Evolutionary conservation across 2,329 filamentous ascomycete genomes (phyloP).

Genomic region (Botrytis cinerea): DNA sequence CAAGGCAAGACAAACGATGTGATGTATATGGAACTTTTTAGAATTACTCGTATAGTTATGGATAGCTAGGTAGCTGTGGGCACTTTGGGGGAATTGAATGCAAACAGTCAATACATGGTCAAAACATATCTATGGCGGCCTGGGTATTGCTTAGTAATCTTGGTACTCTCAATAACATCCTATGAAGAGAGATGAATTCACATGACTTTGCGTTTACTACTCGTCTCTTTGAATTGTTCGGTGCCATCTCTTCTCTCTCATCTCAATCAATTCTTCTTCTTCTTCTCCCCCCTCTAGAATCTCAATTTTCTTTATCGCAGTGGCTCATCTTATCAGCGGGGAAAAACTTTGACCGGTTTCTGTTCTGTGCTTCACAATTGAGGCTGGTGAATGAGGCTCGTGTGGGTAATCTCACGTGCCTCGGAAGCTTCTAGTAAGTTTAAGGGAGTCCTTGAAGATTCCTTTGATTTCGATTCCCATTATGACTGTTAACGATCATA

Average conservation of each 20-base stretch:
- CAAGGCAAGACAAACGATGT: conserved; percentile 8
- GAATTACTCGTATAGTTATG: not conserved
- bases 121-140: not conserved
- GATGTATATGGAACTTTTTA: conserved; percentile 12
- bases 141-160: not conserved
- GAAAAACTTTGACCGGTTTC: not conserved
- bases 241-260: too few relatives aligned
- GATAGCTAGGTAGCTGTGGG: not conserved
- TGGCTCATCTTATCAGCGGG: conserved; percentile 17
- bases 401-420: not conserved
- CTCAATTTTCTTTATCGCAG: not conserved
- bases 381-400: not conserved
- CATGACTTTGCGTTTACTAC: not conserved
- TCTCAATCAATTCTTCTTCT: not conserved
- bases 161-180: not conserved
- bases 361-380: not conserved
- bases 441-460: not conserved
- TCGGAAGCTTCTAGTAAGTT: conserved; percentile 13
- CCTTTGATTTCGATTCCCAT: not conserved
- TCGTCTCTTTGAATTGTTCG: not conserved
- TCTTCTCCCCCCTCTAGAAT: not conserved
- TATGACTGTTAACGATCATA: not conserved
- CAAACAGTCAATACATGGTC: not conserved
- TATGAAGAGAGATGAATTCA: not conserved
- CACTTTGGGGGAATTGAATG: not conserved